Evolutionary conservation across 2,329 filamentous ascomycete species (phyloP), one percentile per base, ranked within the genome.

Genomic region (Neoscytalidium dimidiatum): DNA sequence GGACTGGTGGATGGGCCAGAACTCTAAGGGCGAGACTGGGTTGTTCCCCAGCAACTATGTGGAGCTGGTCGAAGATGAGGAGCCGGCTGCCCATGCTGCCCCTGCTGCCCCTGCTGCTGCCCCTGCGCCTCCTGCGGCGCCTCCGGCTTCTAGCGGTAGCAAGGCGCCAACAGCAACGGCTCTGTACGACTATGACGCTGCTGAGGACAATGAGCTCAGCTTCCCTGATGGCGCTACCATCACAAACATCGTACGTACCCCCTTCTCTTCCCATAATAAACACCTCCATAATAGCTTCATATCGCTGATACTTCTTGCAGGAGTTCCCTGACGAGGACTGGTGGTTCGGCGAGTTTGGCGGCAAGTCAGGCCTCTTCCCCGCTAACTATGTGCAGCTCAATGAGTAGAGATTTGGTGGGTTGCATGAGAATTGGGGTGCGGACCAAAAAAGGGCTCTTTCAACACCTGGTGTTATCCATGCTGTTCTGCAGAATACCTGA

Each of bases 241-340:
- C 71, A 90, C 86, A 29, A 86, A 90, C 73, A 82, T 99, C 69
- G 89, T 91, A 84, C 83, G 88, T 84, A 21, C 4, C 21, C n/a
- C 17, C 1, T 17, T 3, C 38, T 41, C 38, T 41, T 17, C 38
- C 38, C n/a, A 2, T 11, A 17, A 11, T 17, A 7, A 35, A 35
- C 11, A 9, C 28, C 49, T 8, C 13, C 23, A 23, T 19, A 23
- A 9, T 28, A 14, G 14, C 28, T 5, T 48, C 4, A 28, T 1
- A 21, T 31, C 17, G 3, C 62, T 64, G 21, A 64, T 33, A 11
- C 13, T 13, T 64, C 13, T 48, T 52, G 21, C 71, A 91, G 89
- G 92, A 97, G 82, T 98, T 98, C 79, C 95, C 95, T 2, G 95
- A 98, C 72, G 94, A 98, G 69, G 95, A 99, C 75, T 99, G 95